phyloP scores from a whole-genome alignment of 2,329 filamentous ascomycete species.

The Cercospora zeae-maydis region DNA sequence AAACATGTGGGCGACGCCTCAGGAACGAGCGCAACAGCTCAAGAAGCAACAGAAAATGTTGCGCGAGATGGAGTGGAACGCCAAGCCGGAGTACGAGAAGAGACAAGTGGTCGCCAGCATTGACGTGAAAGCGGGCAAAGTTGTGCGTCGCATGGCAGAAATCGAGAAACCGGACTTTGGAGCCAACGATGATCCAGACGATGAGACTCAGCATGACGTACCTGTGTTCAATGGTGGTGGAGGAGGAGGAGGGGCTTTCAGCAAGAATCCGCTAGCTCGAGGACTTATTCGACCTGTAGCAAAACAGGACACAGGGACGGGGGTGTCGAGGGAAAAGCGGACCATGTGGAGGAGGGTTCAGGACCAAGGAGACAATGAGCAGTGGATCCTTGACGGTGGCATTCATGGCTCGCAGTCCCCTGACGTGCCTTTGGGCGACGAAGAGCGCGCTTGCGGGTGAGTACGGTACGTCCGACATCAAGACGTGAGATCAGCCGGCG shows the following conservation, averaged over 20 bases:
- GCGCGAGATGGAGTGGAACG: conserved; percentile 82
- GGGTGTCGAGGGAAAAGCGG: conserved; percentile 37
- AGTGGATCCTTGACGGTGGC: conserved; percentile 53
- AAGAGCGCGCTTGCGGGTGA: conserved; percentile 17
- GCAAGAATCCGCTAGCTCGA: conserved; percentile 64
- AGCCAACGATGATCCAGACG: conserved; percentile 43
- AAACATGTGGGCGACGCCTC: conserved; percentile 79
- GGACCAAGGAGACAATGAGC: conserved; percentile 48
- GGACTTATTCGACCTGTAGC: conserved; percentile 59
- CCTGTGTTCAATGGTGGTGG: conserved; percentile 38
- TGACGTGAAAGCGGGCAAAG: conserved; percentile 72
- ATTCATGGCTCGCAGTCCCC: conserved; percentile 40
- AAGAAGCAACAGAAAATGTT: conserved; percentile 82
- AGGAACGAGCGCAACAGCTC: conserved; percentile 75
- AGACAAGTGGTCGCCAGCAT: conserved; percentile 78
- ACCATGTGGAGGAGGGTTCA: conserved; percentile 49
- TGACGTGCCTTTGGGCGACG: conserved; percentile 6
- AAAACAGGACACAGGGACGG: conserved; percentile 53
- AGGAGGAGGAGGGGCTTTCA: conserved; percentile 54
- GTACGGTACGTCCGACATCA: neutral
- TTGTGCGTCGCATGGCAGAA: conserved; percentile 66
- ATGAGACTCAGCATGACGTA: conserved; percentile 28
- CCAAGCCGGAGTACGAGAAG: conserved; percentile 84
- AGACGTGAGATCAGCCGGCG: neutral
- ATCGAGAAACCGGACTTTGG: conserved; percentile 54